A percentile compares a stretch with the other conserved stretches of the same genome.
phyloP scores from a whole-genome alignment of 2,329 filamentous ascomycete species.

The Pezizomycotina sp. region DNA sequence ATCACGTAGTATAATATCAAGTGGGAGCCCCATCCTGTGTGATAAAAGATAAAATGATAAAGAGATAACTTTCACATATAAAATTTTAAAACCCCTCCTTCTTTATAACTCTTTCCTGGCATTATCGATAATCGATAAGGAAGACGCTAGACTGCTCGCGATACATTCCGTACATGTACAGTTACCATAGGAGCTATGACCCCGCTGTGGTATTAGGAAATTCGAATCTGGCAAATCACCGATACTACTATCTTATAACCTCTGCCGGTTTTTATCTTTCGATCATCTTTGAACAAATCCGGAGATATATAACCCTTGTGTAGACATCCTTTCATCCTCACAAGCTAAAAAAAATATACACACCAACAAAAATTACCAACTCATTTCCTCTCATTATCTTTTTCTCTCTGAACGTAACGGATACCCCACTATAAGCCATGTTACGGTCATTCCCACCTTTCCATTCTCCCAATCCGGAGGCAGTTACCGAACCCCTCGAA shows the following conservation, averaged over 20 bases:
- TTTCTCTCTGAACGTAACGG: no score
- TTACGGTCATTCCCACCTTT: no score
- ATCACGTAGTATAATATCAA: no score
- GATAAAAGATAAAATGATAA: no score
- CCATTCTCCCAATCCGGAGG: constrained; percentile 14
- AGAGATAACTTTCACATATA: no score
- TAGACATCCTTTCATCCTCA: background rate
- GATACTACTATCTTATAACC: background rate
- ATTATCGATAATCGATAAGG: no score
- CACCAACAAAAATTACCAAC: constrained; percentile 6
- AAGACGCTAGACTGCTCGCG: no score
- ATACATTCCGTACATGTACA: background rate
- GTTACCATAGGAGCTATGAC: background rate
- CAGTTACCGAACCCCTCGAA: constrained; percentile 6
- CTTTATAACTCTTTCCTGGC: no score
- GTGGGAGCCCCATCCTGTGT: no score
- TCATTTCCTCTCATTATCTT: no score
- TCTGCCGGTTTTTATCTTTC: background rate
- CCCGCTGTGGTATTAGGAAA: background rate
- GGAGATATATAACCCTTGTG: background rate
- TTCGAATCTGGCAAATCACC: background rate
- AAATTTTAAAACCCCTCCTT: no score
- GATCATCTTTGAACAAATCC: background rate
- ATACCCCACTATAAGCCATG: no score
- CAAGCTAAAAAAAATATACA: background rate